These are phyloP conservation scores for Erythrophleum fordii DNA, from an alignment of 306 rosid genomes.

Conservation along the genomic window DNA sequence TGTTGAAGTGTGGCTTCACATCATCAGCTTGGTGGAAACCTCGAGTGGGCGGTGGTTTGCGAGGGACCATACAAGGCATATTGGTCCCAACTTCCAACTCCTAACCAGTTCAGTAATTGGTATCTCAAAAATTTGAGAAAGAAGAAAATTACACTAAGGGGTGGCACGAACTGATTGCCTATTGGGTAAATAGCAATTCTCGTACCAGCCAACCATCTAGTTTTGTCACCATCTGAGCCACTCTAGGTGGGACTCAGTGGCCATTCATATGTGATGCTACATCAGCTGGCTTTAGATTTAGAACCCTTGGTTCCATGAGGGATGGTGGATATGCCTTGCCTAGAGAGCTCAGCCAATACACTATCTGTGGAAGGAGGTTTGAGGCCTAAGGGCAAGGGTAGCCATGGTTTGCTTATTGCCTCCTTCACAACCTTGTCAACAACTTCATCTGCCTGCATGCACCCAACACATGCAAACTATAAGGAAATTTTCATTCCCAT, in stretches of 20 bases:
- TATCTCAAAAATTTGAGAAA: conserved; percentile 33
- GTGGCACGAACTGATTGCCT: conserved; percentile 27
- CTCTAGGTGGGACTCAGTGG: conserved; percentile 18
- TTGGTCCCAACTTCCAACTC: conserved; percentile 34
- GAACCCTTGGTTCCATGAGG: conserved; percentile 52
- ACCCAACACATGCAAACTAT: conserved; percentile 17
- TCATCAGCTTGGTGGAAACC: conserved; percentile 4
- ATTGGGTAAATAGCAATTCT: neutral
- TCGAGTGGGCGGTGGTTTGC: conserved; percentile 18
- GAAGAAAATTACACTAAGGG: conserved; percentile 9
- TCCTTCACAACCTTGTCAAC: conserved; percentile 87
- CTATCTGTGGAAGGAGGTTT: conserved; percentile 89
- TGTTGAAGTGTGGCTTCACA: conserved; percentile 23
- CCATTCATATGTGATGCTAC: neutral
- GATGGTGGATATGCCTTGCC: conserved; percentile 72
- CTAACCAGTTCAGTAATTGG: conserved; percentile 26
- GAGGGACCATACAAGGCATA: conserved; percentile 35
- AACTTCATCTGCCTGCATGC: conserved; percentile 88
- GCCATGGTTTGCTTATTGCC: conserved; percentile 95
- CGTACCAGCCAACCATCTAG: conserved; percentile 2
- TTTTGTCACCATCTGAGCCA: conserved; percentile 1
- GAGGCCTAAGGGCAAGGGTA: conserved; percentile 89
- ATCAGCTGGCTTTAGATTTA: conserved; percentile 34
- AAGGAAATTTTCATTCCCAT: neutral
- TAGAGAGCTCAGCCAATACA: conserved; percentile 78